These are phyloP conservation scores for Saccharomycopsis guyanensis DNA, from an alignment of 805 yeast species.

Conservation along the genomic window DNA sequence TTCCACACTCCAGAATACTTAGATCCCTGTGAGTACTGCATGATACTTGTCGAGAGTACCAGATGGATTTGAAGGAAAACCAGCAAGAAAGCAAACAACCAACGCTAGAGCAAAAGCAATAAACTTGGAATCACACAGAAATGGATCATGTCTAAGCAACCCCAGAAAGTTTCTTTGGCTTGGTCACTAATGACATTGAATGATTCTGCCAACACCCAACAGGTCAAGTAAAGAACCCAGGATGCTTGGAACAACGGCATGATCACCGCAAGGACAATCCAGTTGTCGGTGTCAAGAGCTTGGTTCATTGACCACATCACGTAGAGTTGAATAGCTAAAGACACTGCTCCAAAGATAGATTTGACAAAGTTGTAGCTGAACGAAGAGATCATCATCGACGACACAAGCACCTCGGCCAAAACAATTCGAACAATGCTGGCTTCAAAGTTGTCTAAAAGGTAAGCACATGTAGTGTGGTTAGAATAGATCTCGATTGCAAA, in stretches of 20 bases:
- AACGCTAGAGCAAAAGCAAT: too few relatives aligned
- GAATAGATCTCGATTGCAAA: neutral
- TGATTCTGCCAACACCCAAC: slow-evolving; percentile 15
- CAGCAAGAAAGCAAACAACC: too few relatives aligned
- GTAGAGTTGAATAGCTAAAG: slow-evolving; percentile 15
- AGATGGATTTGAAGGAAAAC: too few relatives aligned
- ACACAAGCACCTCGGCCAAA: slow-evolving; percentile 15
- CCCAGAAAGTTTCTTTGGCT: slow-evolving; percentile 13
- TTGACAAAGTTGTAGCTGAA: slow-evolving; percentile 13
- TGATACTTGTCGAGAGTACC: too few relatives aligned
- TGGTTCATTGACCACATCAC: neutral
- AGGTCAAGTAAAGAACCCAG: slow-evolving; percentile 8
- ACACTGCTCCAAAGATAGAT: slow-evolving; percentile 1
- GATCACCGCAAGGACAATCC: too few relatives aligned
- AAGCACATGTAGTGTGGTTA: too few relatives aligned
- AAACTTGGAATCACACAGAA: slow-evolving; percentile 14
- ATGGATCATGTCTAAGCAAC: slow-evolving; percentile 12
- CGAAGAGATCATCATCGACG: slow-evolving; percentile 13
- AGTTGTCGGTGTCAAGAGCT: neutral
- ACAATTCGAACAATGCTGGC: slow-evolving; percentile 2
- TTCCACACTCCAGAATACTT: too few relatives aligned
- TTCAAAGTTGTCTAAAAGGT: slow-evolving; percentile 1
- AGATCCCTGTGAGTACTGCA: too few relatives aligned
- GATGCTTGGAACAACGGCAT: slow-evolving; percentile 5
- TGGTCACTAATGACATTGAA: slow-evolving; percentile 8